A percentile compares a stretch with the other conserved stretches of the same genome.
These are phyloP conservation scores for Eugenia klotzschiana DNA, from an alignment of 441 rosid genomes.

Conservation along the genomic window DNA sequence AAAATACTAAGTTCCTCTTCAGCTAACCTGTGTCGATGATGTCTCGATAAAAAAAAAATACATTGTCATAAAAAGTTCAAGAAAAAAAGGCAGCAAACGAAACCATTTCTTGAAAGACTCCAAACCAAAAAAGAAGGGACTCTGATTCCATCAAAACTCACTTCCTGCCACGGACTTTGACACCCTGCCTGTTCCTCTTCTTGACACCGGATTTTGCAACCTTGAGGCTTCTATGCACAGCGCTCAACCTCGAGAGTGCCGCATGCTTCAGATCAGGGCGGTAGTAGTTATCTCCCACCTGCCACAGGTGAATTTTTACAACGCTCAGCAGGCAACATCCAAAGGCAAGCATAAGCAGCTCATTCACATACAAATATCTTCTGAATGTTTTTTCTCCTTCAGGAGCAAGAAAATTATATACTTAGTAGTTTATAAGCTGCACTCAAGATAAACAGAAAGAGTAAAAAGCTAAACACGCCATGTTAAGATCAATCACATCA, in stretches of 20 bases:
- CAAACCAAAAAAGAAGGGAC: not conserved
- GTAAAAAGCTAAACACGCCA: not conserved
- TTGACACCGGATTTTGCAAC: conserved; percentile 6
- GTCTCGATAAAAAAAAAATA: not conserved
- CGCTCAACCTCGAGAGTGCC: conserved; percentile 6
- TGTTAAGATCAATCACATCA: not conserved
- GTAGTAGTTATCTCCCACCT: conserved; percentile 10
- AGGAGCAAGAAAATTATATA: not conserved
- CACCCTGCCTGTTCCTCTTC: conserved; percentile 12
- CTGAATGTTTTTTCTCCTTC: not conserved
- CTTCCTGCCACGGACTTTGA: conserved; percentile 1
- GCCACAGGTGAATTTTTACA: not conserved
- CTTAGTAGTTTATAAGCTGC: not conserved
- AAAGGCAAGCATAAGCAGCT: not conserved
- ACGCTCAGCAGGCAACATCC: not conserved
- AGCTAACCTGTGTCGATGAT: not conserved
- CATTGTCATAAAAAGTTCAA: not conserved
- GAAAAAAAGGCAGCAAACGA: not conserved
- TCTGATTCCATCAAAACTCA: not conserved
- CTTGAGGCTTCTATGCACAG: conserved; percentile 10
- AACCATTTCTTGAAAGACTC: not conserved
- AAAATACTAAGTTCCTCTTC: not conserved
- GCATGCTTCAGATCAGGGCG: conserved; percentile 9
- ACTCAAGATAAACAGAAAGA: not conserved
- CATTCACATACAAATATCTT: not conserved